Evolutionary conservation across 148 eudicot genomes (phyloP), one percentile per base, ranked within the genome.

Genomic region (Pouteria glomerata): DNA sequence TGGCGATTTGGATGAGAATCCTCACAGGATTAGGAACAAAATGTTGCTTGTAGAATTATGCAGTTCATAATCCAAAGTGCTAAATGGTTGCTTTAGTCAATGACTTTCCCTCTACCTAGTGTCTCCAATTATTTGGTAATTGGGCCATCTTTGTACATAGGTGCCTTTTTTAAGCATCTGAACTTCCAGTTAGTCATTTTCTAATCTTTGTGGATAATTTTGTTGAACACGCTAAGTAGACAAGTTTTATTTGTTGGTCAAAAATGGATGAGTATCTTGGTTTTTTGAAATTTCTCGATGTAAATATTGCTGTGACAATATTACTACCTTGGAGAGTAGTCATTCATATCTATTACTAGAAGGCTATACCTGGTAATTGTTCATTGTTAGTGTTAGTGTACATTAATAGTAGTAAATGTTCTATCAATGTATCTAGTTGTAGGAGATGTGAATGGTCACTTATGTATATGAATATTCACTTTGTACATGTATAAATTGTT

Each of bases 61-160:
- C 29, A 45, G 11, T 6, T 26, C 3, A 50, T n/a, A 51, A n/a
- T 1, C 8, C 41, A 21, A 34, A 23, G 59, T 51, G 59, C 45
- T 34, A 21, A 42, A 52, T 33, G 29, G 42, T 34, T 37, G 39
- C 35, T 51, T 51, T n/a, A 31, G 19, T 50, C 31, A 5, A 11
- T n/a, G 27, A 30, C 2, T 31, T 50, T 51, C 51, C 4, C 19
- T 33, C 11, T 8, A 26, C n/a, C 12, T 21, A 24, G 30, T 66
- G 16, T 27, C 10, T 30, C 27, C n/a, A 48, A 29, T 31, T 69
- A 35, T 52, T 35, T 18, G 72, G 72, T 53, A 42, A 68, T 68
- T 33, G 44, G 1, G 44, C 59, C 41, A 13, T 68, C n/a, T 31
- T 29, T 13, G 33, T 13, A 31, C 44, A 12, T 31, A 56, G 18